Evolutionary conservation across 1,139 yeast genomes (phyloP), one percentile per base, ranked within the genome.

Genomic region (Kodamaea sp.): DNA sequence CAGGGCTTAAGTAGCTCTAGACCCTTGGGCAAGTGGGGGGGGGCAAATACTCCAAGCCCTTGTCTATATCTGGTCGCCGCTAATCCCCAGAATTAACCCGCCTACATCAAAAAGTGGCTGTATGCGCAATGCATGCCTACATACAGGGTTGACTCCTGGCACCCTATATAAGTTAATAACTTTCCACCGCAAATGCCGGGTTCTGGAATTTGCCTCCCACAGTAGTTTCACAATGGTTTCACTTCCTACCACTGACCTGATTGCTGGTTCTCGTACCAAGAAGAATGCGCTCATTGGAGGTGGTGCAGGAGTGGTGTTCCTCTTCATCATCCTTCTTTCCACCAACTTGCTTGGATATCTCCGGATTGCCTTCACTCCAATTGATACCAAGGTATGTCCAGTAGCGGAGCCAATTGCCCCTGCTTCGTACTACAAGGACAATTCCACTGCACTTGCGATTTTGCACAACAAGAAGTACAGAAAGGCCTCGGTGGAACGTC

Each of bases 401-500:
- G 31, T 64, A 15, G 46, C 48, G 31, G 63, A 62, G 3, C 41
- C 53, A 15, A 53, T 55, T 32, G 59, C 56, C 2, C 75, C 74
- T 2, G 41, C 45, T 11, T 51, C 60, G 18, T 67, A 53, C 41
- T 18, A 36, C 22, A 34, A 44, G 7, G 70, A 68, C 46, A 67
- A 66, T 39, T 48, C 66, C n/a, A 61, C 69, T 5, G 72, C 57
- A 1, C 39, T 62, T 13, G 42, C 37, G 5, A 63, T 66, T 25
- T 43, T 67, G 24, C 27, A 59, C 26, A 72, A 66, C 44, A 55
- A 54, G 24, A 33, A 45, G 1, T 74, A 63, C 51, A 57, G 70
- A 43, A 47, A 57, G 18, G 40, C 44, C 12, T 67, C 76, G 1
- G 65, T 61, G 15, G 41, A 50, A 20, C 69, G 61, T 33, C 55